These are phyloP conservation scores for Rhizopus stolonifer DNA, from an alignment of 371 early-diverging fungal species.

Conservation along the genomic window DNA sequence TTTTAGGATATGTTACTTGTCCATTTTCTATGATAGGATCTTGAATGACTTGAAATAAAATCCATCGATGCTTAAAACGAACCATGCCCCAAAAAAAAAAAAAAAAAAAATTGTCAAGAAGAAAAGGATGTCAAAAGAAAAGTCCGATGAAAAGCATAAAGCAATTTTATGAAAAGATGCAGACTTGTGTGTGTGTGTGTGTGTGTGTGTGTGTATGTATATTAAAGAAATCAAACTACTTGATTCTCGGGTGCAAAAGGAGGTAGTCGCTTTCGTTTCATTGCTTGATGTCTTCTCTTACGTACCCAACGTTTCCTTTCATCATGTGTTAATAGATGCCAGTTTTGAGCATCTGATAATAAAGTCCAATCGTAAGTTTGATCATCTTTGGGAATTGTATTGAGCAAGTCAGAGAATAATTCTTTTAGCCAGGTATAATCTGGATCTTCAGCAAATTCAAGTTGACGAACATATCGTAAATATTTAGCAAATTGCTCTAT, in stretches of 20 bases:
- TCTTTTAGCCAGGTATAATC: constrained; percentile 77
- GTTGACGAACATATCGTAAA: constrained; percentile 80
- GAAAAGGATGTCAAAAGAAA: neutral
- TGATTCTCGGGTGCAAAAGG: too few species aligned
- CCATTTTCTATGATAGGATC: constrained; percentile 35
- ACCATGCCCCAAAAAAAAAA: constrained; percentile 34
- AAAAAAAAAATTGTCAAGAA: too few species aligned
- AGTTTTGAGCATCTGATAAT: constrained; percentile 43
- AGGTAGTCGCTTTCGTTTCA: neutral
- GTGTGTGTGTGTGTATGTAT: too few species aligned
- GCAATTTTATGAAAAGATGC: too few species aligned
- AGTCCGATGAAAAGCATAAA: neutral
- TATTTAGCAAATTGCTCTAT: constrained; percentile 78
- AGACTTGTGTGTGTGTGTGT: neutral
- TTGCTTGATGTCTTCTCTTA: neutral
- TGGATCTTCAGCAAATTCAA: constrained; percentile 40
- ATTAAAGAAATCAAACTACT: too few species aligned
- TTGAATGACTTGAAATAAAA: constrained; percentile 42
- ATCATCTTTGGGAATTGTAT: constrained; percentile 59
- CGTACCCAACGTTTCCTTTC: constrained; percentile 4
- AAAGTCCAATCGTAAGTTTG: constrained; percentile 89
- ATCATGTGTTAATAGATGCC: neutral
- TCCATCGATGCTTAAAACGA: constrained; percentile 48
- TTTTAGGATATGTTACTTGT: constrained; percentile 26
- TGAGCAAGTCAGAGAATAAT: constrained; percentile 79